Percentiles rank a stretch among this genome's conserved stretches.
Conservation (phyloP, 2,329 filamentous ascomycete genomes). For the Epichloe hybrida region DNA sequence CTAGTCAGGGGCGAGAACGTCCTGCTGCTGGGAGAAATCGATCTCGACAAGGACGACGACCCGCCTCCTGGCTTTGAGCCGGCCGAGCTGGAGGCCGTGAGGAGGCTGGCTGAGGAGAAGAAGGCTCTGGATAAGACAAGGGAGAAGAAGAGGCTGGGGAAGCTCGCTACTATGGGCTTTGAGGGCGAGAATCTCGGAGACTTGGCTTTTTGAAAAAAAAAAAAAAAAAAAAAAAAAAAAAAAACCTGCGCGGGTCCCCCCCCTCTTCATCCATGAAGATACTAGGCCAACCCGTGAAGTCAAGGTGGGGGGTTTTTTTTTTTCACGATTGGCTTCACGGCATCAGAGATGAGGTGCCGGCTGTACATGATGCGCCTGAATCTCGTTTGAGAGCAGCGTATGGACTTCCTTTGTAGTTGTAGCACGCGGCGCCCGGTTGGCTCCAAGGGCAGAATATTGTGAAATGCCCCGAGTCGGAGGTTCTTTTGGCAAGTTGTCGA, state of each 20-base stretch:
- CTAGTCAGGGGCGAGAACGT: constrained; percentile 94
- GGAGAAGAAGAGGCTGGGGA: constrained; percentile 60
- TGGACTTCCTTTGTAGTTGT: not conserved
- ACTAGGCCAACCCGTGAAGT: not conserved
- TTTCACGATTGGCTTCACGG: not conserved
- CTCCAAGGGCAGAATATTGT: constrained; percentile 45
- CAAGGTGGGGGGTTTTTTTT: not conserved
- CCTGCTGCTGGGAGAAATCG: constrained; percentile 87
- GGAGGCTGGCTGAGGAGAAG: constrained; percentile 58
- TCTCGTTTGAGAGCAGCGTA: not conserved
- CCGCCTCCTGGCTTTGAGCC: constrained; percentile 56
- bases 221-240: no score
- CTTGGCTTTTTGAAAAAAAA: constrained; percentile 43
- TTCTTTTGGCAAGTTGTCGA: not conserved
- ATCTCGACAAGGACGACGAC: constrained; percentile 90
- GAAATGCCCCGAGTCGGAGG: constrained; percentile 34
- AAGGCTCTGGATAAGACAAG: constrained; percentile 53
- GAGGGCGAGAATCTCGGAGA: constrained; percentile 76
- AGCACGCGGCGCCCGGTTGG: not conserved
- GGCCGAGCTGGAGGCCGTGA: constrained; percentile 56
- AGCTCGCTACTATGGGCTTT: constrained; percentile 67
- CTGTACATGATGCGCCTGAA: not conserved
- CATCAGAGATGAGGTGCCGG: not conserved
- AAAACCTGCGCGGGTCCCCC: not conserved
- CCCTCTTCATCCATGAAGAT: no score